These are phyloP conservation scores for Coprinopsis cinerea DNA, from an alignment of 768 basidiomycete genomes.

Conservation along the genomic window DNA sequence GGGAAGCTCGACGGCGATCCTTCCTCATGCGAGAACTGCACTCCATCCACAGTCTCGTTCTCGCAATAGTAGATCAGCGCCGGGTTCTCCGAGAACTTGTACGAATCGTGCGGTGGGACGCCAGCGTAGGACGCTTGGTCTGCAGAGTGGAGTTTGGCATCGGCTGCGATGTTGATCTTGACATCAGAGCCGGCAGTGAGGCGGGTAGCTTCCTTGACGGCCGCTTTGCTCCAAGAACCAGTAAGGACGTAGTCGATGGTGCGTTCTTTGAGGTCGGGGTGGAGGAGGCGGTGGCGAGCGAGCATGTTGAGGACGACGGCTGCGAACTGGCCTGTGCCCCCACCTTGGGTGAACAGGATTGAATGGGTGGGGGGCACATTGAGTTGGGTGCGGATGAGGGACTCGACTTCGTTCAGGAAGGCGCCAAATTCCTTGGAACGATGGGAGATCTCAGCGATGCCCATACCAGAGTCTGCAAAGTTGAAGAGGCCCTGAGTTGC, in stretches of 20 bases:
- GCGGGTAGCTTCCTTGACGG: slow-evolving; percentile 73
- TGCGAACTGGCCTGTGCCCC: slow-evolving; percentile 89
- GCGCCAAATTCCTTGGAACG: slow-evolving; percentile 84
- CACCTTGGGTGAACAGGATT: slow-evolving; percentile 92
- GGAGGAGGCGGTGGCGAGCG: slow-evolving; percentile 72
- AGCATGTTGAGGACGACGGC: slow-evolving; percentile 89
- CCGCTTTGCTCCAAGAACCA: slow-evolving; percentile 89
- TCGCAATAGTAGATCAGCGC: slow-evolving; percentile 98
- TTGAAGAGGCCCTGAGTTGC: slow-evolving; percentile 84
- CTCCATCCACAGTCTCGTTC: slow-evolving; percentile 97
- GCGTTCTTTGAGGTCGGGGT: slow-evolving; percentile 56
- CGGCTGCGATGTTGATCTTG: slow-evolving; percentile 63
- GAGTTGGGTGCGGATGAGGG: slow-evolving; percentile 70
- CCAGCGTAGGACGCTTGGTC: slow-evolving; percentile 71
- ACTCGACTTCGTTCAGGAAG: slow-evolving; percentile 57
- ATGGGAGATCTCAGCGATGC: slow-evolving; percentile 94
- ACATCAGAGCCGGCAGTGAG: slow-evolving; percentile 40
- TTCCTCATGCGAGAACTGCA: slow-evolving; percentile 70
- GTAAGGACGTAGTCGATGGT: slow-evolving; percentile 86
- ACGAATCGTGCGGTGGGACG: slow-evolving; percentile 70
- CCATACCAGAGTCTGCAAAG: slow-evolving; percentile 87
- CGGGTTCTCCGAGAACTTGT: slow-evolving; percentile 72
- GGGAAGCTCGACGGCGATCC: slow-evolving; percentile 67
- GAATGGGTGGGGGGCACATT: slow-evolving; percentile 77
- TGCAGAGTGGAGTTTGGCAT: slow-evolving; percentile 54